Base-by-base conservation (phyloP, 2,329 filamentous ascomycete genomes). In the Aspergillus aculeatinus region DNA sequence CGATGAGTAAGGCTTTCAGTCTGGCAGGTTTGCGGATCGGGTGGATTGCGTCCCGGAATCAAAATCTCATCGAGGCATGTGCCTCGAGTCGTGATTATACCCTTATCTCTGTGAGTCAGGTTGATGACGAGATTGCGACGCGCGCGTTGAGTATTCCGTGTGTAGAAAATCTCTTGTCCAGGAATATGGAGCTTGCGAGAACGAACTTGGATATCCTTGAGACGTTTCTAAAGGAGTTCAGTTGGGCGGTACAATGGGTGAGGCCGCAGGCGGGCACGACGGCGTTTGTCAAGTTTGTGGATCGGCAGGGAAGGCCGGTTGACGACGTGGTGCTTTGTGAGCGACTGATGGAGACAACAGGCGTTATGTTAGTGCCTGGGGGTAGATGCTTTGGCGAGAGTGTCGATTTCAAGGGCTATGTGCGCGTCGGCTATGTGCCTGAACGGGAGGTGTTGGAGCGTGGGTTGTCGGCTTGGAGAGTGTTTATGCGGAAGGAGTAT, bases 1-100 rank as follows among this genome's bases (percentile, higher is more conserved):
- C 90, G 19, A 86, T 96, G 80, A 94, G 89, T 27, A 96, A 96
- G 77, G 89, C 91, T 0, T 96, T 92, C 76, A 87, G 89, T 2
- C 79, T 96, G 4, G 91, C 92, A 0, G 92, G 92, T 2, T 87
- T 96, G 62, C 87, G 92, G 0, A 76, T 93, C 1, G 92, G 92
- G 33, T 97, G 92, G 92, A 82, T 94, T 60, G 90, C 89, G 3
- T 89, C 87, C 14, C 85, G 85, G 27, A 85, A 86, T 72, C 70
- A 72, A 5, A 76, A 78, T 0, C 81, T 96, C 58, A 82, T 94
- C 56, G 83, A 87, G 54, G 79, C 82, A 14, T 81, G 90, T 63
- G 86, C 88, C 11, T 76, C 79, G 14, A 87, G 87, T 1, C 82
- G 91, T 47, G 89, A 95, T 73, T 96, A 95, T 79, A 96, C 91